Percentiles rank a stretch among this genome's conserved stretches.
Evolutionary conservation across 257 asterid species (phyloP).

Genomic region (Coffea canephora): DNA sequence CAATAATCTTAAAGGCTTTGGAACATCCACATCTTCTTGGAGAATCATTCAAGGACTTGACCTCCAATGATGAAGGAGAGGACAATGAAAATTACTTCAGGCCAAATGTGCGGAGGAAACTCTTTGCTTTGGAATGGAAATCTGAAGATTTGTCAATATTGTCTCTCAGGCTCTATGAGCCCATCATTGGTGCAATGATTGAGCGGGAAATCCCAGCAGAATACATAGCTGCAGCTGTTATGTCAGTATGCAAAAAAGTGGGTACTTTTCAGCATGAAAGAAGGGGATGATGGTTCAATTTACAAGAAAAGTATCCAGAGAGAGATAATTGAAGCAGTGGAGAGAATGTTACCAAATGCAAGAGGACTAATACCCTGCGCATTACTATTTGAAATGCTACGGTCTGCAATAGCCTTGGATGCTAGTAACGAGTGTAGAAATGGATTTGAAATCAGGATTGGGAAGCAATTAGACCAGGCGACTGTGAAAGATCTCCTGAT

Average conservation of each 20-base stretch:
- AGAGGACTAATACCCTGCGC: too few relatives aligned
- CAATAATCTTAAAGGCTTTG: conserved; percentile 41
- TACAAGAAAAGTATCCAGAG: conserved; percentile 30
- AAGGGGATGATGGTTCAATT: conserved; percentile 25
- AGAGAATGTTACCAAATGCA: conserved; percentile 48
- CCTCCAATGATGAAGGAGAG: conserved; percentile 32
- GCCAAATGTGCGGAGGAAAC: conserved; percentile 56
- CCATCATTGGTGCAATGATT: conserved; percentile 43
- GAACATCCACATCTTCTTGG: conserved; percentile 62
- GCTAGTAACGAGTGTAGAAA: conserved; percentile 48
- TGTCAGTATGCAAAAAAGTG: conserved; percentile 51
- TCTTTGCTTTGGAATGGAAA: conserved; percentile 50
- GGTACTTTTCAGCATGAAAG: conserved; percentile 35
- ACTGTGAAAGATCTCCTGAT: conserved; percentile 49
- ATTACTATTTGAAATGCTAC: conserved; percentile 57
- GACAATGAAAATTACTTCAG: conserved; percentile 24
- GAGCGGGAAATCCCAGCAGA: conserved; percentile 43
- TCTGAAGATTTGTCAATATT: conserved; percentile 53
- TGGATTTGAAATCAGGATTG: conserved; percentile 59
- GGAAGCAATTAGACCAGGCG: conserved; percentile 59
- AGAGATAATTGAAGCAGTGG: conserved; percentile 61
- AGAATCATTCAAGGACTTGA: conserved; percentile 37
- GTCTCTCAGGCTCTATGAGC: conserved; percentile 45
- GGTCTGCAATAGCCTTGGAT: conserved; percentile 41
- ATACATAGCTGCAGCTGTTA: conserved; percentile 49